These are phyloP conservation scores for Fusarium sp. DNA, from an alignment of 2,329 filamentous ascomycete genomes.

Conservation along the genomic window DNA sequence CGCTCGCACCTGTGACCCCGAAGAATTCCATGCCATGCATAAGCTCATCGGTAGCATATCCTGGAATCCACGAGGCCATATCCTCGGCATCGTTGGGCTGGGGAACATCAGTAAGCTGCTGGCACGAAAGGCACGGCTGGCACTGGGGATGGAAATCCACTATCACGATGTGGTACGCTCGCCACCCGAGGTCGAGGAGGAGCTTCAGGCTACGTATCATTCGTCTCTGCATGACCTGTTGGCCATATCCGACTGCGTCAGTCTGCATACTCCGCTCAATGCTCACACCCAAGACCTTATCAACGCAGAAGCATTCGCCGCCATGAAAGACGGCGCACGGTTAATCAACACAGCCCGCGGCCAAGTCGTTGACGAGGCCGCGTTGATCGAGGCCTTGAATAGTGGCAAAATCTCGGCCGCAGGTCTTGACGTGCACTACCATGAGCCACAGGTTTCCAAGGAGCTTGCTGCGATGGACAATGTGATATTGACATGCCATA, in stretches of 20 bases:
- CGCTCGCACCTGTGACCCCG: slow-evolving; percentile 31
- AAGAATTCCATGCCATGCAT: slow-evolving; percentile 28
- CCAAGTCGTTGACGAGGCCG: slow-evolving; percentile 61
- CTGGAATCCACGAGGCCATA: slow-evolving; percentile 57
- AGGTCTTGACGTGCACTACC: slow-evolving; percentile 63
- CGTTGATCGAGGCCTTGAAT: slow-evolving; percentile 57
- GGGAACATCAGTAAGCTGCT: slow-evolving; percentile 57
- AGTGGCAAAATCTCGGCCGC: slow-evolving; percentile 56
- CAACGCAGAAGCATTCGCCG: slow-evolving; percentile 21
- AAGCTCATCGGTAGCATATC: slow-evolving; percentile 49
- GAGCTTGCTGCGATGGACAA: slow-evolving; percentile 52
- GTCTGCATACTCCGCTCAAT: slow-evolving; percentile 46
- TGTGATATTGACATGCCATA: slow-evolving; percentile 51
- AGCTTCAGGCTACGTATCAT: slow-evolving; percentile 46
- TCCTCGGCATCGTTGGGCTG: slow-evolving; percentile 62
- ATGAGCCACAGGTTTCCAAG: slow-evolving; percentile 59
- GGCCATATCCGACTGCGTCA: slow-evolving; percentile 47
- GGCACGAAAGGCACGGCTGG: slow-evolving; percentile 55
- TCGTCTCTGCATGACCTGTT: slow-evolving; percentile 43
- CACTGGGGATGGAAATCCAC: slow-evolving; percentile 63
- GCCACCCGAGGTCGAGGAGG: slow-evolving; percentile 42
- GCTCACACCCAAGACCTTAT: slow-evolving; percentile 31
- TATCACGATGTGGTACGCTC: slow-evolving; percentile 58
- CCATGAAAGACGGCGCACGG: slow-evolving; percentile 58
- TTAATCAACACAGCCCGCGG: slow-evolving; percentile 64